phyloP scores from a whole-genome alignment of 129 eudicot species.

The Dittrichia graveolens region DNA sequence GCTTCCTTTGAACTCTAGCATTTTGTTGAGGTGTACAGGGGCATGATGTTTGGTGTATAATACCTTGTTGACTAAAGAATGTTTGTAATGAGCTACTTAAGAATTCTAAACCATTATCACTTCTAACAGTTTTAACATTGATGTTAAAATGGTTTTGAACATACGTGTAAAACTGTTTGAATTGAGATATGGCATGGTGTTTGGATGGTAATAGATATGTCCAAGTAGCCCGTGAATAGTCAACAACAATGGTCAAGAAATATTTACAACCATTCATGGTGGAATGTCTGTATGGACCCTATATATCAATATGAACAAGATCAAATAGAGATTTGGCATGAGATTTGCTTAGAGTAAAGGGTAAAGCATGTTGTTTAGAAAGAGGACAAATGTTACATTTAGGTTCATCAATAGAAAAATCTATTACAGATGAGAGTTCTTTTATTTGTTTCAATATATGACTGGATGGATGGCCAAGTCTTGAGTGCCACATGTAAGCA shows the following conservation, averaged over 20 bases:
- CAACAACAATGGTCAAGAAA: background rate
- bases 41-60: too few species aligned
- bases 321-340: background rate
- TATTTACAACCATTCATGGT: background rate
- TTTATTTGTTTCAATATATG: too few species aligned
- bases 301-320: background rate
- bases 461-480: too few species aligned
- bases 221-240: background rate
- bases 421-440: background rate
- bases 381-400: too few species aligned
- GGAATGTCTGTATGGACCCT: background rate
- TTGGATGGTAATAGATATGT: background rate
- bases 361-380: background rate
- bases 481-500: background rate
- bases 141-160: too few species aligned
- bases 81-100: too few species aligned
- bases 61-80: too few species aligned
- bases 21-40: too few species aligned
- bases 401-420: too few species aligned
- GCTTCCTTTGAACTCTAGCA: too few species aligned
- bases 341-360: background rate
- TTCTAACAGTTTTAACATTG: too few species aligned
- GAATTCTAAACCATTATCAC: too few species aligned
- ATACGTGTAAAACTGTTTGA: background rate
- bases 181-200: background rate